Base-by-base conservation (phyloP, 2,329 filamentous ascomycete genomes). In the Diaporthe capsici region DNA sequence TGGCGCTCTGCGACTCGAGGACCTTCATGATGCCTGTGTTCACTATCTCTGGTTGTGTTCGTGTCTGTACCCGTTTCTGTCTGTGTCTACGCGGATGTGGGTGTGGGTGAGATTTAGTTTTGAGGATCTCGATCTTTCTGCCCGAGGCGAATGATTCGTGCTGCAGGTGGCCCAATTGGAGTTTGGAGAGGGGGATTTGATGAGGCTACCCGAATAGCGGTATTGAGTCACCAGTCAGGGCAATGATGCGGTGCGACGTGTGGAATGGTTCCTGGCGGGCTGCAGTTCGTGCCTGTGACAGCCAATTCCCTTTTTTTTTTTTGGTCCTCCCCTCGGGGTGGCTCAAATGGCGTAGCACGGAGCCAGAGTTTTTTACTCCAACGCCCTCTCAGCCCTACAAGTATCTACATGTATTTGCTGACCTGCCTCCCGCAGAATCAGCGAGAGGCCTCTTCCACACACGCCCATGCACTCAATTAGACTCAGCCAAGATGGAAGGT, bases 1-100 rank as follows among this genome's bases (percentile, higher is more conserved):
- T 88, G 7, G 92, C 92, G 42, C 91, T 91, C 82, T 95, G 92
- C 4, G 93, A 87, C 81, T 94, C 93, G 79, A 95, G 85, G 81
- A 95, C 90, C 89, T 94, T 93, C 91, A 93, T 92, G 28, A 49
- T 82, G 79, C 68, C 15, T 49, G 39, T 31, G 25, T 47, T 10
- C 12, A 39, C 25, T 37, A 49, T n/a, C 44, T 55, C 37, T 17
- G 31, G 9, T 25, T 17, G 20, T 53, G n/a, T 53, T 4, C 17
- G 31, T 25, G 31, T 22, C 15, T 37, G 37, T 28, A 15, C 37
- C 12, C 2, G 37, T 37, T 17, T 61, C 15, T 42, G 37, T 42
- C 10, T 47, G 25, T 28, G 25, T 22, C 51, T 71, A 25, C 17
- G 51, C 53, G 42, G 8, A 39, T 15, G 42, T 51, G 70, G 10